These are phyloP conservation scores for Bacidia gigantensis DNA, from an alignment of 495 filamentous ascomycete genomes.

Conservation along the genomic window DNA sequence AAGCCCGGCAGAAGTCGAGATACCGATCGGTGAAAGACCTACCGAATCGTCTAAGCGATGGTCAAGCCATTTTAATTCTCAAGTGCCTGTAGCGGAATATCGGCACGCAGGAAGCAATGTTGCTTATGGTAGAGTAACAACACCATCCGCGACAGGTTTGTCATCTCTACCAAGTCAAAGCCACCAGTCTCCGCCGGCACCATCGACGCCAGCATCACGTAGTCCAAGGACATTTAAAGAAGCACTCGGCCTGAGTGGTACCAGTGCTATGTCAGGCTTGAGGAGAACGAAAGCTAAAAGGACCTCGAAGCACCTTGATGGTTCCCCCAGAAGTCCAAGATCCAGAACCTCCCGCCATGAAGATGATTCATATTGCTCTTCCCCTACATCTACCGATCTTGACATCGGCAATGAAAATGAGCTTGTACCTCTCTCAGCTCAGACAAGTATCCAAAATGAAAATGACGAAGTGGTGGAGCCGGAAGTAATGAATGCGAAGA, in stretches of 20 bases:
- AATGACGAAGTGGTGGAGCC: no score
- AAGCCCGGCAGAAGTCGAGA: conserved; percentile 43
- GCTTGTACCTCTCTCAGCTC: no score
- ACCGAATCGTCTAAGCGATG: conserved; percentile 22
- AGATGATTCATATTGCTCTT: background rate
- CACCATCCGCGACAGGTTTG: conserved; percentile 5
- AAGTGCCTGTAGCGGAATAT: background rate
- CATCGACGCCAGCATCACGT: conserved; percentile 4
- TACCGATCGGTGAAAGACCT: conserved; percentile 64
- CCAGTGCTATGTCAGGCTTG: conserved; percentile 26
- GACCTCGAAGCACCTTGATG: conserved; percentile 31
- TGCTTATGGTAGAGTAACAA: conserved; percentile 10
- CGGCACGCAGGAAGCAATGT: background rate
- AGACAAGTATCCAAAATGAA: no score
- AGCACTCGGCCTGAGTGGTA: conserved; percentile 18
- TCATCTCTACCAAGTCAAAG: conserved; percentile 15
- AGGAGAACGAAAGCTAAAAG: conserved; percentile 44
- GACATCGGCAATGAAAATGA: background rate
- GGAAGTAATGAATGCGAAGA: no score
- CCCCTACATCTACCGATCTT: background rate
- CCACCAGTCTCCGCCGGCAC: background rate
- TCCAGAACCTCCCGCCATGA: background rate
- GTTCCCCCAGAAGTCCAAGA: conserved; percentile 18
- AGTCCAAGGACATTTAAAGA: conserved; percentile 18
- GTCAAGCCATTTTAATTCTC: conserved; percentile 4